phyloP scores from a whole-genome alignment of 108 stramenopile species.

The Skeletonema tropicum region DNA sequence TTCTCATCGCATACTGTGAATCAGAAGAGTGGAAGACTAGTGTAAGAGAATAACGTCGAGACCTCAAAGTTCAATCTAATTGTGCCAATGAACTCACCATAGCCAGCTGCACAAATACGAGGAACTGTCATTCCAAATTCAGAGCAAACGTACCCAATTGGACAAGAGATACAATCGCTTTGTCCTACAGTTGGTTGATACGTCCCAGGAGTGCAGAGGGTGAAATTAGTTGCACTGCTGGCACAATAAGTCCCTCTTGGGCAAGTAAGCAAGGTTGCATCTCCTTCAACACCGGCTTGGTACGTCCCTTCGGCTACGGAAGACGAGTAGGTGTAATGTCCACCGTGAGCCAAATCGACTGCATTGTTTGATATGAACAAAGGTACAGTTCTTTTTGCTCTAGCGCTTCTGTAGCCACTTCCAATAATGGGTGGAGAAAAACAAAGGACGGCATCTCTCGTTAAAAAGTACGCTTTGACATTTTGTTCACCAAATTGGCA shows the following conservation, averaged over 20 bases:
- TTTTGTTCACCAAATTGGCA: slow-evolving; percentile 39
- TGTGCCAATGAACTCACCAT: slow-evolving; percentile 31
- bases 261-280: slow-evolving; percentile 53
- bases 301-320: slow-evolving; percentile 19
- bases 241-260: slow-evolving; percentile 55
- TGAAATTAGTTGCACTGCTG: slow-evolving; percentile 50
- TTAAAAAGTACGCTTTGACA: slow-evolving; percentile 40
- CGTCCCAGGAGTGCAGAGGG: slow-evolving; percentile 74
- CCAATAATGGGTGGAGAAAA: slow-evolving; percentile 33
- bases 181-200: slow-evolving; percentile 72
- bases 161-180: slow-evolving; percentile 61
- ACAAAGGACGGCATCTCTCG: slow-evolving; percentile 45
- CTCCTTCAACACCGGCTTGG: slow-evolving; percentile 52
- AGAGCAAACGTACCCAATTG: slow-evolving; percentile 79
- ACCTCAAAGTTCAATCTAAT: background rate
- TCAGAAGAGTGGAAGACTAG: background rate
- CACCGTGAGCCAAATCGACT: slow-evolving; percentile 21
- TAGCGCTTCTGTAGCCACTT: slow-evolving; percentile 21
- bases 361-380: slow-evolving; percentile 45
- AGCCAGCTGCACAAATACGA: slow-evolving; percentile 71
- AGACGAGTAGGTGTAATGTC: slow-evolving; percentile 18
- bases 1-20: slow-evolving; percentile 58
- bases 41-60: background rate
- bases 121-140: slow-evolving; percentile 71
- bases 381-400: slow-evolving; percentile 9